These are phyloP conservation scores for Cladorrhinum sp. DNA, from an alignment of 2,329 filamentous ascomycete species.

Conservation along the genomic window DNA sequence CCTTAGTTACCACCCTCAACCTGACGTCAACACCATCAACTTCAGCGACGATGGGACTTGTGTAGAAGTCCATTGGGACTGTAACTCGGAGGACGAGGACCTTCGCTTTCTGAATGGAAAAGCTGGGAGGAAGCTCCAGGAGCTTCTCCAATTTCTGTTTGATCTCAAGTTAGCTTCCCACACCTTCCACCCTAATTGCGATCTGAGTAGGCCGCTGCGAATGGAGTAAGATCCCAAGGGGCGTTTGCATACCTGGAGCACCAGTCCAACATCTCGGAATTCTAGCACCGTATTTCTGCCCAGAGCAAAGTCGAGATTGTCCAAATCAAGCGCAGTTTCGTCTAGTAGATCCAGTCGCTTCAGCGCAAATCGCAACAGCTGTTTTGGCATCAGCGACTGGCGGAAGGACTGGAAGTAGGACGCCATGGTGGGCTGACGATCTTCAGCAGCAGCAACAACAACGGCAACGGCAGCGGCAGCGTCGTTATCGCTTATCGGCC, in stretches of 20 bases:
- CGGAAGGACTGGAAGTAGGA: constrained; percentile 65
- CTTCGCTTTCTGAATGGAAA: constrained; percentile 70
- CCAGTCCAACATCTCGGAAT: constrained; percentile 80
- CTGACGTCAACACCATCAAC: constrained; percentile 76
- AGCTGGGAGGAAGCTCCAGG: constrained; percentile 68
- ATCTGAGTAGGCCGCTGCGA: neutral
- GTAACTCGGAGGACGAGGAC: constrained; percentile 75
- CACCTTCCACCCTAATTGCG: neutral
- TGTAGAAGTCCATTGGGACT: constrained; percentile 83
- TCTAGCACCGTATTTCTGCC: constrained; percentile 81
- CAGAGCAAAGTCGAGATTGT: constrained; percentile 78
- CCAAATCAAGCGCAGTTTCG: constrained; percentile 78
- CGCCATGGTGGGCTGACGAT: constrained; percentile 51
- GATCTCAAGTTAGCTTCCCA: constrained; percentile 4
- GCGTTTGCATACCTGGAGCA: constrained; percentile 60
- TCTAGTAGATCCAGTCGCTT: constrained; percentile 83
- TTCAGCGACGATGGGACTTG: constrained; percentile 77
- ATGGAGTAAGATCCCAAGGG: neutral
- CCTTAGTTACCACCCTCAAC: constrained; percentile 50
- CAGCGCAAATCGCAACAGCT: constrained; percentile 81
- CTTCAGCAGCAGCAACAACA: too few relatives aligned
- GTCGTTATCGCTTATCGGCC: constrained; percentile 3
- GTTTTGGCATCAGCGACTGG: constrained; percentile 78
- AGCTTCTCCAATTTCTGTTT: constrained; percentile 72
- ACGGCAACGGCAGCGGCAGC: neutral